Conservation (phyloP, 2,329 filamentous ascomycete genomes). For the Aspergillus viridinutans region DNA sequence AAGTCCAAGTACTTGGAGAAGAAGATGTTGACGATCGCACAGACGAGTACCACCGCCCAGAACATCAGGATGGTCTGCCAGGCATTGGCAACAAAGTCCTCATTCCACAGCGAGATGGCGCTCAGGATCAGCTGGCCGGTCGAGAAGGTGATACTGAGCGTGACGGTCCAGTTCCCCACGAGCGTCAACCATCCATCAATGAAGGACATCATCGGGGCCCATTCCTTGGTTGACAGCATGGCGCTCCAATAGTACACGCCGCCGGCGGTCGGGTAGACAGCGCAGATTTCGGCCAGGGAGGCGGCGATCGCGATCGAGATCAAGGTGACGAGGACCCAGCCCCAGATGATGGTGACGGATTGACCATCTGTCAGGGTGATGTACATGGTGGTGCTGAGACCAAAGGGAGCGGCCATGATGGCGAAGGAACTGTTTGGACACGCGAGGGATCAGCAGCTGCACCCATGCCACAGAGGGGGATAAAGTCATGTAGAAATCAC, state of each 20-base stretch:
- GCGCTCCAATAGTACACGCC: slow-evolving; percentile 70
- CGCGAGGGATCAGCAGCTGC: background rate
- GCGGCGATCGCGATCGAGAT: slow-evolving; percentile 62
- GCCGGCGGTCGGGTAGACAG: slow-evolving; percentile 64
- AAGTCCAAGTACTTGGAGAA: slow-evolving; percentile 59
- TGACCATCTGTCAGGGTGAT: slow-evolving; percentile 66
- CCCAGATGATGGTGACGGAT: slow-evolving; percentile 65
- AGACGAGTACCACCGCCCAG: slow-evolving; percentile 66
- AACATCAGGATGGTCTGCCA: slow-evolving; percentile 70
- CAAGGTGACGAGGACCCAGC: slow-evolving; percentile 63
- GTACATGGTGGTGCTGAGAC: slow-evolving; percentile 64
- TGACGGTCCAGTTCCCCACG: slow-evolving; percentile 69
- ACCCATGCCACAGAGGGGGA: background rate
- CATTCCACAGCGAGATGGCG: slow-evolving; percentile 66
- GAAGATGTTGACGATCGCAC: slow-evolving; percentile 63
- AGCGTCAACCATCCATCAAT: slow-evolving; percentile 69
- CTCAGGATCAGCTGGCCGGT: slow-evolving; percentile 67
- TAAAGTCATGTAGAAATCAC: slow-evolving; percentile 14
- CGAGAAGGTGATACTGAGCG: slow-evolving; percentile 64
- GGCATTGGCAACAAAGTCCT: slow-evolving; percentile 61
- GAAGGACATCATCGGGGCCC: slow-evolving; percentile 64
- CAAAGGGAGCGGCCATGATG: slow-evolving; percentile 70
- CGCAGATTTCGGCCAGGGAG: slow-evolving; percentile 65
- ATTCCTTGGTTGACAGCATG: slow-evolving; percentile 62
- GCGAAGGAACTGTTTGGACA: slow-evolving; percentile 55